phyloP scores from a whole-genome alignment of 2,329 filamentous ascomycete genomes.

The Sclerotinia spermophila region DNA sequence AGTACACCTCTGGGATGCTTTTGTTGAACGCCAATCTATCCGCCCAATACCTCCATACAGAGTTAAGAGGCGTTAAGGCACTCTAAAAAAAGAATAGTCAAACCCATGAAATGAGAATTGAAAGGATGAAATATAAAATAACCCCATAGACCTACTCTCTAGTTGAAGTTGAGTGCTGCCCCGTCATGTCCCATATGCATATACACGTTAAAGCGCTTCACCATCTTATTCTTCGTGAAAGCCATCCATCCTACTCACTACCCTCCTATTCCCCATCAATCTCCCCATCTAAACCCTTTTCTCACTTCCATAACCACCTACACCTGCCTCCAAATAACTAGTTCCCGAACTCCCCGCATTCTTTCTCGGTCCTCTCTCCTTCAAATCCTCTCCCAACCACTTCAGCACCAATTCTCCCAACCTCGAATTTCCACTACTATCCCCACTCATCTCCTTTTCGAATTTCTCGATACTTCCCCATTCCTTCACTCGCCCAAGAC shows the following conservation, averaged over 20 bases:
- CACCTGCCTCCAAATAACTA: slow-evolving; percentile 52
- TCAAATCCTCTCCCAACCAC: slow-evolving; percentile 81
- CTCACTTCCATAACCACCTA: slow-evolving; percentile 62
- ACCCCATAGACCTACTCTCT: not conserved
- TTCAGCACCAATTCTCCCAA: slow-evolving; percentile 82
- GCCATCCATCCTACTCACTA: not conserved
- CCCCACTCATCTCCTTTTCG: slow-evolving; percentile 50
- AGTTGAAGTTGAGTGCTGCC: slow-evolving; percentile 18
- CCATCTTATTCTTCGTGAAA: not conserved
- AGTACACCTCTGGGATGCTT: slow-evolving; percentile 15
- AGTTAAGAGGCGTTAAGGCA: slow-evolving; percentile 18
- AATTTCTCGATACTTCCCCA: slow-evolving; percentile 74
- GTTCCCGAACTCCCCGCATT: slow-evolving; percentile 42
- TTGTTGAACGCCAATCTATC: slow-evolving; percentile 15
- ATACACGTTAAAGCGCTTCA: not conserved
- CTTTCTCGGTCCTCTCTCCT: slow-evolving; percentile 71
- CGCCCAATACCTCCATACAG: slow-evolving; percentile 9
- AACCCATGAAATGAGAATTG: not conserved
- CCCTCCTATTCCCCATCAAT: not conserved
- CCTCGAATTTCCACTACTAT: slow-evolving; percentile 67
- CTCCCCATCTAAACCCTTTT: slow-evolving; percentile 36
- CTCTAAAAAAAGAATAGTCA: slow-evolving; percentile 10
- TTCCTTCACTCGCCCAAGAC: slow-evolving; percentile 80
- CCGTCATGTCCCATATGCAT: not conserved
- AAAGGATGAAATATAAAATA: not conserved